These are phyloP conservation scores for Colletotrichum kahawae DNA, from an alignment of 2,329 filamentous ascomycete genomes.

Conservation along the genomic window DNA sequence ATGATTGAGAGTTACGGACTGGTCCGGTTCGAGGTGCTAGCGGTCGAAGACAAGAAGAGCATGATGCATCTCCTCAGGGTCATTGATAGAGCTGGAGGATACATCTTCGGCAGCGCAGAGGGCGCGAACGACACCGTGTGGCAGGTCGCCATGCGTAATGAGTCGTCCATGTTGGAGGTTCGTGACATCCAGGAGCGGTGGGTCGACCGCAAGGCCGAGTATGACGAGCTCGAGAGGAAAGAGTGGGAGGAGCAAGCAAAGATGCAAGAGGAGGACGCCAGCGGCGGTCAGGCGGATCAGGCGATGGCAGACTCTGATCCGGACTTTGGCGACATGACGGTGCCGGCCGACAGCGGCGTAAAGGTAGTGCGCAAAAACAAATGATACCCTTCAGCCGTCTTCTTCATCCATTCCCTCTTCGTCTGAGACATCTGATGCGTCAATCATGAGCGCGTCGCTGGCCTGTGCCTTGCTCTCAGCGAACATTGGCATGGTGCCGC, in stretches of 20 bases:
- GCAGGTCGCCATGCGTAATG: conserved; percentile 89
- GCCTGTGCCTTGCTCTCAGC: conserved; percentile 70
- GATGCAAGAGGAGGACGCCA: conserved; percentile 33
- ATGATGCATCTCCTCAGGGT: conserved; percentile 92
- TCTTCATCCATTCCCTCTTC: conserved; percentile 52
- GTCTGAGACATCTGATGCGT: conserved; percentile 44
- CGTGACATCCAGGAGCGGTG: conserved; percentile 94
- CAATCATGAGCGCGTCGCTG: conserved; percentile 49
- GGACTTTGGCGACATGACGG: conserved; percentile 56
- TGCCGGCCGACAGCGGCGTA: conserved; percentile 67
- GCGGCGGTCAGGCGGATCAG: conserved; percentile 16
- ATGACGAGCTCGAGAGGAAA: conserved; percentile 79
- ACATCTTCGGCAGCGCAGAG: conserved; percentile 89
- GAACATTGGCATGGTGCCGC: conserved; percentile 1
- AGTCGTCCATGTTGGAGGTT: conserved; percentile 77
- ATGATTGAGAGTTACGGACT: conserved; percentile 90
- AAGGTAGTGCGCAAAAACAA: conserved; percentile 71
- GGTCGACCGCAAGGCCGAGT: conserved; percentile 88
- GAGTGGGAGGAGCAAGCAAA: conserved; percentile 78
- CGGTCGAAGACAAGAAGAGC: conserved; percentile 94
- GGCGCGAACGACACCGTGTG: conserved; percentile 96
- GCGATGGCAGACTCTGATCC: conserved; percentile 47
- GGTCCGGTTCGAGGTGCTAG: conserved; percentile 90
- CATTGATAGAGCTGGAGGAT: conserved; percentile 91
- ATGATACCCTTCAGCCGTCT: conserved; percentile 53